Percentiles rank a stretch among this genome's conserved stretches.
Conservation (phyloP, 148 eudicot genomes). For the Persicaria tinctoria region DNA sequence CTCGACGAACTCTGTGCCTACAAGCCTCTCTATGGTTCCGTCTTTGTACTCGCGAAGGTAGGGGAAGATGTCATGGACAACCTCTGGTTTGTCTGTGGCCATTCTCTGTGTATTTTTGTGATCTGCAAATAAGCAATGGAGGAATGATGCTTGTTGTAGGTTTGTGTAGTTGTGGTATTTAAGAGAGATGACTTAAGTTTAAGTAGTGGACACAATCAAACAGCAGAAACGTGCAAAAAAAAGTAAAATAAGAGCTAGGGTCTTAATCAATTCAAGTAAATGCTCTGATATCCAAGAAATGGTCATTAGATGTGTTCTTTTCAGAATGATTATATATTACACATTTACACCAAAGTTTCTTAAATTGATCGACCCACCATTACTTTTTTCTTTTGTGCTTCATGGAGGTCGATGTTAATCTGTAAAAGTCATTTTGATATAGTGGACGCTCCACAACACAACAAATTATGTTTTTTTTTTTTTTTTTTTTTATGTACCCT, state of each 20-base stretch:
- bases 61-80: conserved; percentile 35
- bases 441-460: not conserved
- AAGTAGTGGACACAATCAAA: not conserved
- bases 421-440: not conserved
- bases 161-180: not conserved
- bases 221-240: not conserved
- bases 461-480: too few species aligned
- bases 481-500: too few species aligned
- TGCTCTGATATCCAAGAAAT: not conserved
- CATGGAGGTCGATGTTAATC: not conserved
- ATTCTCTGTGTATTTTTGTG: not conserved
- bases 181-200: not conserved
- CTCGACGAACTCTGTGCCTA: conserved; percentile 28
- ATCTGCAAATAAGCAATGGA: too few species aligned
- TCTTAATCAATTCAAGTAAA: not conserved
- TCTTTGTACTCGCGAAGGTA: conserved; percentile 39
- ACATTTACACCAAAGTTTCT: not conserved
- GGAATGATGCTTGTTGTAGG: too few species aligned
- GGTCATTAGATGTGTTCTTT: conserved; percentile 2
- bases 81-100: not conserved
- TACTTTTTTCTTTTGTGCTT: not conserved
- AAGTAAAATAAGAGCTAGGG: not conserved
- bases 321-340: not conserved
- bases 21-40: conserved; percentile 39
- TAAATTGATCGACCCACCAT: too few species aligned